Base-by-base conservation (phyloP, 1,284 basidiomycete genomes). In the Ganoderma sinense region DNA sequence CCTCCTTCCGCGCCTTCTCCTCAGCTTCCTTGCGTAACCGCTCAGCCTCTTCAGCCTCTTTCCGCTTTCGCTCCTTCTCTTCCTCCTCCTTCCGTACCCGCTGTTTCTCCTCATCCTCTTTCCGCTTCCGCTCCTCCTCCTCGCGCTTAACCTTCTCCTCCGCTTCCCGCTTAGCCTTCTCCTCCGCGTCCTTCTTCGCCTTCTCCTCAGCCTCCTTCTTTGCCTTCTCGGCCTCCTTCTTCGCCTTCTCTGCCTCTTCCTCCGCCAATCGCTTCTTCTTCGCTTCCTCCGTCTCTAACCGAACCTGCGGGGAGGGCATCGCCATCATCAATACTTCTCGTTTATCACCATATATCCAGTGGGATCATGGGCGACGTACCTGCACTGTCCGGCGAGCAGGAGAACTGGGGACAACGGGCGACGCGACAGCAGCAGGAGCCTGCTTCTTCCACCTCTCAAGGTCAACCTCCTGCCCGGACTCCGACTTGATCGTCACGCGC, bases 381-480 rank as follows among this genome's bases (percentile, higher is more conserved):
- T 43, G 41, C 2, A 39, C 36, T 39, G 36, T 39, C 36, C 36
- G 36, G 2, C 36, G 74, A 36, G 86, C 83, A 0, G 87, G 81
- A 1, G 87, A 82, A 33, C 82, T 80, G 2, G 84, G 80, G 10
- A 83, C 81, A 10, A 83, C 80, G 2, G 85, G 76, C 8, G 85
- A 82, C 3, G 83, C 80, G n/a, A 69, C 71, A 16, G 66, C 70
- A 39, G 68, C 73, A 40, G 69, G 67, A 62, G 81, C 82, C 66
- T 83, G 78, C 75, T 88, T 87, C 74, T 86, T 87, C 69, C 91
- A 79, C 33, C 81, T 78, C 56, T 86, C 87, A 41, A 93, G 66
- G 64, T 87, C 84, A 48, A 93, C 81, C 78, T 92, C 91, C 26
- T 81, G 84, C 26, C 92, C 92, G 39, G 89, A 87, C 67, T 77